Conservation (phyloP, 768 basidiomycete species). For the Kwoniella heveanensis region DNA sequence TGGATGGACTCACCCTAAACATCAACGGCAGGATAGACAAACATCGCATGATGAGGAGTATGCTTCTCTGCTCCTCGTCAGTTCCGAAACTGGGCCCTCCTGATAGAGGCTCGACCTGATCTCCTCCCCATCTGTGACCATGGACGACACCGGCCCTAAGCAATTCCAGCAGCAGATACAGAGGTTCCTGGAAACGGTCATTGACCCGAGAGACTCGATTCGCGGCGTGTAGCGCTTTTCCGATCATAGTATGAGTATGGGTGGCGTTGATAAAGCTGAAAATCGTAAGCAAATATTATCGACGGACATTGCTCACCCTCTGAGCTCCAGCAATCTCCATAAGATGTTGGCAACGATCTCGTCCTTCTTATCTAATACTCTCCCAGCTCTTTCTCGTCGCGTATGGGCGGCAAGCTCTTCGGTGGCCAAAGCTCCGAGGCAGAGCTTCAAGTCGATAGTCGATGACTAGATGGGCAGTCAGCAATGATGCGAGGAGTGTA, state of each 20-base stretch:
- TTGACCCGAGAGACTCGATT: constrained; percentile 77
- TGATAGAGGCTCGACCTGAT: constrained; percentile 68
- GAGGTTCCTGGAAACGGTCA: constrained; percentile 97
- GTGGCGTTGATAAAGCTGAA: constrained; percentile 81
- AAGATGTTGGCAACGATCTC: constrained; percentile 97
- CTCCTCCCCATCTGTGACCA: constrained; percentile 81
- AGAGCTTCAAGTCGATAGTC: constrained; percentile 93
- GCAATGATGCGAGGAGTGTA: neutral
- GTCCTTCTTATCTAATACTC: constrained; percentile 90
- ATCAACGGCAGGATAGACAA: constrained; percentile 91
- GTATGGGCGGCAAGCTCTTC: constrained; percentile 82
- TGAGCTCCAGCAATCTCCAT: constrained; percentile 93
- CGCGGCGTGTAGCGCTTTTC: constrained; percentile 85
- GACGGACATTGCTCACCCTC: constrained; percentile 67
- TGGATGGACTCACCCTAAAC: constrained; percentile 71
- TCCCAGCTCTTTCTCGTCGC: constrained; percentile 56
- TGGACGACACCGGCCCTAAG: constrained; percentile 97
- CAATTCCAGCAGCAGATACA: constrained; percentile 92
- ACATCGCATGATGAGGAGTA: constrained; percentile 94
- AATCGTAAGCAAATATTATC: constrained; percentile 13
- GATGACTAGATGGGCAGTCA: constrained; percentile 65
- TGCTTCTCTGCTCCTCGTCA: constrained; percentile 93
- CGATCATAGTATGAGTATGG: constrained; percentile 85
- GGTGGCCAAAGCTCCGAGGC: constrained; percentile 82
- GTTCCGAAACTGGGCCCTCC: constrained; percentile 91